These are phyloP conservation scores for Crucihimalaya himalaica DNA, from an alignment of 345 rosid species.

Conservation along the genomic window DNA sequence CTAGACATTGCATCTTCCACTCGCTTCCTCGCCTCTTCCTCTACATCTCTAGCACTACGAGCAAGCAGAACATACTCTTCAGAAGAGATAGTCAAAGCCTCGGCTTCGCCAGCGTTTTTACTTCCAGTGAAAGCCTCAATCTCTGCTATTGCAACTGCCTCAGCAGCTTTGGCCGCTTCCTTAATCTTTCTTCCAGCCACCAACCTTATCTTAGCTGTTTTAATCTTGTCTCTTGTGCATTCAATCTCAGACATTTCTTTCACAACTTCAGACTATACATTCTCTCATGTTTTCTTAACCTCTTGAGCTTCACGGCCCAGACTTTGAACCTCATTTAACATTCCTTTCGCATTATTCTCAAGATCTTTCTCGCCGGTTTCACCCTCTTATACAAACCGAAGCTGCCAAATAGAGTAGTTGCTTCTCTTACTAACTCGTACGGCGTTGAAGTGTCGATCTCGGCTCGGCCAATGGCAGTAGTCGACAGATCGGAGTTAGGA, in stretches of 20 bases:
- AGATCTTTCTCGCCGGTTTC: slow-evolving; percentile 33
- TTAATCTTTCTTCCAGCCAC: slow-evolving; percentile 85
- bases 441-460: slow-evolving; percentile 92
- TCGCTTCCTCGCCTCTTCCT: slow-evolving; percentile 54
- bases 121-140: slow-evolving; percentile 60
- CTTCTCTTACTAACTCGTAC: slow-evolving; percentile 89
- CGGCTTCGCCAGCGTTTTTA: slow-evolving; percentile 30
- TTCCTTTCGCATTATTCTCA: slow-evolving; percentile 44
- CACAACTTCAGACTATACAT: slow-evolving; percentile 55
- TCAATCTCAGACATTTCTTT: slow-evolving; percentile 72
- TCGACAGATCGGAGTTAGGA: slow-evolving; percentile 19
- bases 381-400: slow-evolving; percentile 60
- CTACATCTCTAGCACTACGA: slow-evolving; percentile 58
- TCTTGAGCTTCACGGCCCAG: slow-evolving; percentile 69
- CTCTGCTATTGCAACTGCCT: slow-evolving; percentile 76
- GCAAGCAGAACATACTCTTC: slow-evolving; percentile 66
- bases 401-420: slow-evolving; percentile 84
- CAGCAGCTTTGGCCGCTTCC: slow-evolving; percentile 89
- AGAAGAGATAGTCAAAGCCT: slow-evolving; percentile 52
- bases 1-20: slow-evolving; percentile 58
- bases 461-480: slow-evolving; percentile 29
- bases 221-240: slow-evolving; percentile 58
- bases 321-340: slow-evolving; percentile 63
- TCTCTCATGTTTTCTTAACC: slow-evolving; percentile 62
- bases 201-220: slow-evolving; percentile 71